Base-by-base conservation (phyloP, 2,329 filamentous ascomycete species). In the Colletotrichum echinochloae region DNA sequence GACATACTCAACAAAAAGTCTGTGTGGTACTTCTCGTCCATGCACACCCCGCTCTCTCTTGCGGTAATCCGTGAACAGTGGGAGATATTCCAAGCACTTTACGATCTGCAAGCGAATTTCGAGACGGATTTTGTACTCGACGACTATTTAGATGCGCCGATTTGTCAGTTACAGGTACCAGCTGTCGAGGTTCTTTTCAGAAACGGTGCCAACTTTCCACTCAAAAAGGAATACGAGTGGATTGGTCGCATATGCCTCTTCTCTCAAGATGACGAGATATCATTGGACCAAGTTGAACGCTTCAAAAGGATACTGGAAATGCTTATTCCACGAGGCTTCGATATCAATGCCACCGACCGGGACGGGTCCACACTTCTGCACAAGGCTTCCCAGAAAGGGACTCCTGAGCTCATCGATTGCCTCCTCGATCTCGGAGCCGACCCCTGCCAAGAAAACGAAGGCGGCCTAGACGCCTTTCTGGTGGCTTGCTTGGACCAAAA, bases 101-200 rank as follows among this genome's bases (percentile, higher is more conserved):
- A 35, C 16, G 9, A 54, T n/a, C 2, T 12, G 7, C 30, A 30
- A 14, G 51, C 30, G 35, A 54, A 1, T 14, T 54, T 35, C 23
- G 30, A 54, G 51, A 35, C 51, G 8, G 23, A 54, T 5, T 1
- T 23, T 12, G 8, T 1, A 20, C 30, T 23, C 5, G 51, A 54
- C 1, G 1, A 14, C 1, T 54, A 5, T 3, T n/a, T 35, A 9
- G 1, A 6, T 1, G 9, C 2, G n/a, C 9, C 51, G 14, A n/a
- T 35, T 20, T 4, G n/a, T 8, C 8, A 35, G 1, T 3, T 23
- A 8, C 18, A 54, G 20, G 1, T 35, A 4, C 20, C 49, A n/a
- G 51, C 9, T 12, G 18, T 35, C 18, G 51, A 54, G 20, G 7
- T 35, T 5, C 51, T 54, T 11, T 18, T 54, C 9, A 7, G 35